A percentile compares a stretch with the other conserved stretches of the same genome.
phyloP scores from a whole-genome alignment of 257 asterid genomes.

The Nemophila menziesii region DNA sequence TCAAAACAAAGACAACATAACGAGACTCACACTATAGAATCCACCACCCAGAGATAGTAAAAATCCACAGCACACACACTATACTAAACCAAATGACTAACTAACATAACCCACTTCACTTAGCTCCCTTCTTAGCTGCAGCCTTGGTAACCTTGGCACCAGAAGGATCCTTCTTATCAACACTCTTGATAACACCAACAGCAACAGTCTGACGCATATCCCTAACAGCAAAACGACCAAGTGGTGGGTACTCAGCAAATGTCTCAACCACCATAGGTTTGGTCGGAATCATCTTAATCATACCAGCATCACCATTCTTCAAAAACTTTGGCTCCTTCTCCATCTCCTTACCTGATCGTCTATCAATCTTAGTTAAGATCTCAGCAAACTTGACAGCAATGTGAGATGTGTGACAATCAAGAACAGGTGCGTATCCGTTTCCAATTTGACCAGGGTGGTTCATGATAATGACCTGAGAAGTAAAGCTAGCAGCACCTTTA shows the following conservation, averaged over 20 bases:
- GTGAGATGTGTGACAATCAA: slow-evolving; percentile 57
- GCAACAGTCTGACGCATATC: slow-evolving; percentile 79
- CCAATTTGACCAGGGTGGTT: slow-evolving; percentile 69
- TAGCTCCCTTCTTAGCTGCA: slow-evolving; percentile 66
- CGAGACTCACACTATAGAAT: background rate
- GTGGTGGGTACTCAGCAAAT: slow-evolving; percentile 33
- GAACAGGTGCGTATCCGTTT: slow-evolving; percentile 58
- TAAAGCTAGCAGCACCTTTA: slow-evolving; percentile 42
- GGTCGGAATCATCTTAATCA: slow-evolving; percentile 43
- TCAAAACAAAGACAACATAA: background rate
- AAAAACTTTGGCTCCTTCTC: slow-evolving; percentile 66
- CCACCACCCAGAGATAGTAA: slow-evolving; percentile 15
- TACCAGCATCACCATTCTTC: slow-evolving; percentile 53
- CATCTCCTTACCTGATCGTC: slow-evolving; percentile 40
- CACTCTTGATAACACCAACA: slow-evolving; percentile 61
- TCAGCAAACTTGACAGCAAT: slow-evolving; percentile 56
- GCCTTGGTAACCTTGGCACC: slow-evolving; percentile 80
- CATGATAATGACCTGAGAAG: slow-evolving; percentile 59
- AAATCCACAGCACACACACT: background rate
- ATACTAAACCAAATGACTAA: background rate
- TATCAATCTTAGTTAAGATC: slow-evolving; percentile 40
- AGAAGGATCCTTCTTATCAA: slow-evolving; percentile 60
- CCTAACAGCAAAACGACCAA: slow-evolving; percentile 61
- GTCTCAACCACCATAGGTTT: slow-evolving; percentile 50
- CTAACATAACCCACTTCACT: slow-evolving; percentile 21